Conservation (phyloP, 1,139 yeast genomes). For the Geotrichum citri-aurantii region DNA sequence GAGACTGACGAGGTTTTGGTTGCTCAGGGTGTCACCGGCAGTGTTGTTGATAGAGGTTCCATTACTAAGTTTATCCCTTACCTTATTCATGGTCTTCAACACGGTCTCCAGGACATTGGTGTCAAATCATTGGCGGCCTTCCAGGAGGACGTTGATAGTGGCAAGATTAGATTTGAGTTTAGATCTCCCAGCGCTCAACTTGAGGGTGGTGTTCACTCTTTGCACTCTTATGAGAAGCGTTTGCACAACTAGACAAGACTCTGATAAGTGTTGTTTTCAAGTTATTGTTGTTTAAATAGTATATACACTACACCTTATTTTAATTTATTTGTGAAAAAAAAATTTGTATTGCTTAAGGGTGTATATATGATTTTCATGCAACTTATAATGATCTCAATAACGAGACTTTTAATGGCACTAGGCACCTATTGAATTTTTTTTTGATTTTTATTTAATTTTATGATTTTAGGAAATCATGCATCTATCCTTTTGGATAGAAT, state of each 20-base stretch:
- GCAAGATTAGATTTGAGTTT: slow-evolving; percentile 85
- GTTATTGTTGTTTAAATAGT: neutral
- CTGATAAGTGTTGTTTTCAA: neutral
- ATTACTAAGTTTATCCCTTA: slow-evolving; percentile 90
- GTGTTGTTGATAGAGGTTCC: slow-evolving; percentile 96
- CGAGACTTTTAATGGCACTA: too few relatives aligned
- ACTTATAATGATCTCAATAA: too few relatives aligned
- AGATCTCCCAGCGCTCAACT: slow-evolving; percentile 98
- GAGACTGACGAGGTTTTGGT: slow-evolving; percentile 93
- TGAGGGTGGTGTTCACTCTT: slow-evolving; percentile 97
- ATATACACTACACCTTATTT: neutral
- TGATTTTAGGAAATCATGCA: neutral
- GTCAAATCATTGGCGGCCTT: slow-evolving; percentile 58
- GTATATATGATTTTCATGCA: too few relatives aligned
- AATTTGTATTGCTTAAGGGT: too few relatives aligned
- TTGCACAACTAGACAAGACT: slow-evolving; percentile 61
- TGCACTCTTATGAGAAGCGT: slow-evolving; percentile 96
- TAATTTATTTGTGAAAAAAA: too few relatives aligned
- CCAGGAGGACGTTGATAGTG: slow-evolving; percentile 57
- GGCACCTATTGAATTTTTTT: too few relatives aligned
- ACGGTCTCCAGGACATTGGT: slow-evolving; percentile 98
- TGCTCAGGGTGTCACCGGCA: slow-evolving; percentile 98
- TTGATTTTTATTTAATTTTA: too few relatives aligned
- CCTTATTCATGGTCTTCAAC: slow-evolving; percentile 92
- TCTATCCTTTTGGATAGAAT: neutral